A percentile compares a stretch with the other conserved stretches of the same genome.
phyloP scores from a whole-genome alignment of 2,329 filamentous ascomycete species.

The Aspergillus udagawae region DNA sequence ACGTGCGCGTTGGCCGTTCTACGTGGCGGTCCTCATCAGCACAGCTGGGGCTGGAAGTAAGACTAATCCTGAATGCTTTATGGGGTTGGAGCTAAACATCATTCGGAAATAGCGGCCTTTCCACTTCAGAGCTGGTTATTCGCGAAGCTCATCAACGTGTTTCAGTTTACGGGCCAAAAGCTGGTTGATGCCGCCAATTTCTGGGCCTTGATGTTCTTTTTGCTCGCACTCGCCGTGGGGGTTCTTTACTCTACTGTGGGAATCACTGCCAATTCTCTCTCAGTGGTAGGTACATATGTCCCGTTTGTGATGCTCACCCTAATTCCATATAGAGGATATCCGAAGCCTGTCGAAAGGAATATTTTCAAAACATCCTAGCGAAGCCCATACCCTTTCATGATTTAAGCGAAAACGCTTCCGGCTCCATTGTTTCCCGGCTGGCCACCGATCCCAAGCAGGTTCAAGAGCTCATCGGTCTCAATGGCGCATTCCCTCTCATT shows the following conservation, averaged over 20 bases:
- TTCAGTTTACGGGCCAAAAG: slow-evolving; percentile 38
- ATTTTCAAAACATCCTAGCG: slow-evolving; percentile 44
- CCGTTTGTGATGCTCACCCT: slow-evolving; percentile 6
- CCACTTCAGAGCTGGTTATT: slow-evolving; percentile 43
- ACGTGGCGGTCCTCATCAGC: not conserved
- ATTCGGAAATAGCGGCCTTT: slow-evolving; percentile 17
- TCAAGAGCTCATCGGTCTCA: slow-evolving; percentile 48
- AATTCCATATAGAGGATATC: slow-evolving; percentile 20
- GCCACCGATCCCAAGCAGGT: slow-evolving; percentile 49
- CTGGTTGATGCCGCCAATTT: slow-evolving; percentile 45
- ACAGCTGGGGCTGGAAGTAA: slow-evolving; percentile 5
- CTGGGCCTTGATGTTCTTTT: slow-evolving; percentile 54
- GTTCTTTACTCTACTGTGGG: slow-evolving; percentile 45
- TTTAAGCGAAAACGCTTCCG: slow-evolving; percentile 44
- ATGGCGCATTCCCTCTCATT: slow-evolving; percentile 51
- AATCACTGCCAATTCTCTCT: slow-evolving; percentile 42
- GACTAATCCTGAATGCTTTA: not conserved
- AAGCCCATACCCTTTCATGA: slow-evolving; percentile 45
- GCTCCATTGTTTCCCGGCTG: slow-evolving; percentile 45
- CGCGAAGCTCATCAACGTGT: slow-evolving; percentile 46
- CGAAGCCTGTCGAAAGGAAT: slow-evolving; percentile 43
- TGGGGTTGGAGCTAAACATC: not conserved
- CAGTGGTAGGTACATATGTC: slow-evolving; percentile 32
- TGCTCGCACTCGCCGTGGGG: slow-evolving; percentile 47
- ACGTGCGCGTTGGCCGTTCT: slow-evolving; percentile 3